Evolutionary conservation across 208 protist genomes (phyloP).

Genomic region (Crithidia mellificae): DNA sequence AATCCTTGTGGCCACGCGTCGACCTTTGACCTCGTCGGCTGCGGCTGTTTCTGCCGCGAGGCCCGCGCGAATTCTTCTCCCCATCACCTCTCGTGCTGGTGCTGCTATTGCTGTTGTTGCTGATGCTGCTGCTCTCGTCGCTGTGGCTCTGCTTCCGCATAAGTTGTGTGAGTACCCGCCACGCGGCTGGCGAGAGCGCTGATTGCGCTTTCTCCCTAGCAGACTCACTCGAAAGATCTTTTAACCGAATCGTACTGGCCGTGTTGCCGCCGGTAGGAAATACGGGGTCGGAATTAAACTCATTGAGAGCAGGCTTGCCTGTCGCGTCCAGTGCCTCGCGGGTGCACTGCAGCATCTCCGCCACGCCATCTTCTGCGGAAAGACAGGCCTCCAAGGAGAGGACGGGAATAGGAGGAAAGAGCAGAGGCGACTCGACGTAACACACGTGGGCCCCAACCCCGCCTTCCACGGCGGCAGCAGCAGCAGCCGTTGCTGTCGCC

Average conservation of each 20-base stretch:
- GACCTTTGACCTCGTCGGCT: too few relatives aligned
- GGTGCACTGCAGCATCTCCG: neutral
- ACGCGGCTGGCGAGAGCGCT: slow-evolving; percentile 10
- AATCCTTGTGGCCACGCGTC: too few relatives aligned
- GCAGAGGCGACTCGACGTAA: slow-evolving; percentile 11
- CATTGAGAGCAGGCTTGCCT: too few relatives aligned
- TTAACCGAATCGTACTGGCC: too few relatives aligned
- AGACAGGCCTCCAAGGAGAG: slow-evolving; percentile 3
- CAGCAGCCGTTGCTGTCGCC: neutral
- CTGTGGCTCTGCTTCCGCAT: neutral
- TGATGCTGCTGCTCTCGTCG: neutral
- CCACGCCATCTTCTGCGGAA: slow-evolving; percentile 9
- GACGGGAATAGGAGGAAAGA: slow-evolving; percentile 10
- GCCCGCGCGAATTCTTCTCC: too few relatives aligned
- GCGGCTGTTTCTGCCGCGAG: too few relatives aligned
- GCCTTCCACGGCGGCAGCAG: neutral
- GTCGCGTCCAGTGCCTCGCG: neutral
- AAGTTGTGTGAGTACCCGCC: neutral
- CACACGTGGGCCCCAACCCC: slow-evolving; percentile 1
- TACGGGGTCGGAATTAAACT: too few relatives aligned
- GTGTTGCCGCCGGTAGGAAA: too few relatives aligned
- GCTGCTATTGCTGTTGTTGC: neutral
- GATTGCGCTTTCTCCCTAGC: slow-evolving; percentile 2
- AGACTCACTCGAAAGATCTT: neutral
- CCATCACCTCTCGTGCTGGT: neutral